Base-by-base conservation (phyloP, 1,284 basidiomycete species). In the Ceratobasidium sp. region DNA sequence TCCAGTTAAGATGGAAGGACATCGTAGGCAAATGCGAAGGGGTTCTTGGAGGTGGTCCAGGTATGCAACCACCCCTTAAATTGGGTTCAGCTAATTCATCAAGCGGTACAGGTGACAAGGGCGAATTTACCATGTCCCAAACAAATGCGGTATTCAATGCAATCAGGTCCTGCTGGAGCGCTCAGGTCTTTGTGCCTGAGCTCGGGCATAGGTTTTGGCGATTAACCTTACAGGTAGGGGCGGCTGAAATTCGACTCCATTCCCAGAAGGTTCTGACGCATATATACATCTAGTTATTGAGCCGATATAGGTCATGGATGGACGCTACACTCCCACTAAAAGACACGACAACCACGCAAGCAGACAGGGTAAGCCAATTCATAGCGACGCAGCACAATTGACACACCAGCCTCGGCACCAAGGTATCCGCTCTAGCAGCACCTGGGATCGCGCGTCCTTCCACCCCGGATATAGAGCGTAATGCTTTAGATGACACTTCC, bases 1-100 rank as follows among this genome's bases (percentile, higher is more conserved):
- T 97, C 78, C 96, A 99, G 77, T 82, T 99, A 73, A 86, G 96
- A n/a, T 96, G 95, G 90, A 96, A 98, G 77, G 95, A 97, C 75
- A 92, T 97, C 64, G 87, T 96, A 0, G 79, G 83, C 0, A 83
- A 83, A 52, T 79, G 96, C 15, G 96, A 98, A 79, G 86, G 88
- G 8, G 79, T 80, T 0, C 79, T 96, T 27, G 76, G 25, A 31
- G n/a, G 31, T 10, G 29, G 50, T 38, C 34, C 35, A 45, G 50
- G 69, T 55, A 31, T 2, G 53, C n/a, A 32, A 10, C 52, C n/a
- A 12, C 45, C 40, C 42, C 25, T 15, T 27, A 52, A 54, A 32
- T n/a, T 12, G 27, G 25, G 47, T 7, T 31, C 34, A 17, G 25
- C 45, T 42, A n/a, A 25, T 20, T 40, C 69, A n/a, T 27, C 27